These are phyloP conservation scores for Blastobotrys americana DNA, from an alignment of 805 yeast species.

Conservation along the genomic window DNA sequence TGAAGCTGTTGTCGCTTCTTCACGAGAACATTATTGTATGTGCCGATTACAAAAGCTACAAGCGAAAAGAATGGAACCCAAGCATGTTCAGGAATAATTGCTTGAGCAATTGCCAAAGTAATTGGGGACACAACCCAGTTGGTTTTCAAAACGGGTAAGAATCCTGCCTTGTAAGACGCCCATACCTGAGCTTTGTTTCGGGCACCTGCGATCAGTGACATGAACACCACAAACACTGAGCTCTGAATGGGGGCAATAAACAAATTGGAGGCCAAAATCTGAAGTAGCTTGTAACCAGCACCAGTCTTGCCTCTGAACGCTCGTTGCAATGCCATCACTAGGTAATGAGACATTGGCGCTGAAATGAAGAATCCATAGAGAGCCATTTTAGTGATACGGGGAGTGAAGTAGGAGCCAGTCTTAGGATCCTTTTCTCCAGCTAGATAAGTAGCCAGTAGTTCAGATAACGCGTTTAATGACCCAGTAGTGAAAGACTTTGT, in stretches of 20 bases:
- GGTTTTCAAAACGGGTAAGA: slow-evolving; percentile 30
- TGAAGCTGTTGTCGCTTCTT: slow-evolving; percentile 23
- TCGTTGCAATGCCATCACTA: slow-evolving; percentile 28
- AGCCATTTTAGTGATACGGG: slow-evolving; percentile 34
- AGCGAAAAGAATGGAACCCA: slow-evolving; percentile 37
- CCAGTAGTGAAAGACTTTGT: slow-evolving; percentile 34
- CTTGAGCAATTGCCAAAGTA: slow-evolving; percentile 33
- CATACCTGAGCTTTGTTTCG: slow-evolving; percentile 24
- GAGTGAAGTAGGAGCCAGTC: slow-evolving; percentile 28
- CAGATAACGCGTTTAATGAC: slow-evolving; percentile 30
- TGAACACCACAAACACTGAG: slow-evolving; percentile 28
- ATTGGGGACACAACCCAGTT: slow-evolving; percentile 34
- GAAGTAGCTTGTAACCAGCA: slow-evolving; percentile 26
- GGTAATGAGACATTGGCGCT: slow-evolving; percentile 34
- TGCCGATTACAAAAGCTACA: slow-evolving; percentile 32
- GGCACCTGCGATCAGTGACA: slow-evolving; percentile 34
- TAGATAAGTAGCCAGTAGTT: slow-evolving; percentile 30
- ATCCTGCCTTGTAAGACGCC: slow-evolving; percentile 25
- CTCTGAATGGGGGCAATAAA: slow-evolving; percentile 30
- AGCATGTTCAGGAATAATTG: slow-evolving; percentile 31
- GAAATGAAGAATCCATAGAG: slow-evolving; percentile 32
- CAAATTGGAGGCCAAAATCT: slow-evolving; percentile 32
- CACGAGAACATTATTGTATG: slow-evolving; percentile 33
- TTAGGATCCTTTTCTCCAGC: slow-evolving; percentile 33
- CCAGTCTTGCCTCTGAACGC: slow-evolving; percentile 29